These are phyloP conservation scores for Raffaelea arxii DNA, from an alignment of 2,329 filamentous ascomycete genomes.

Conservation along the genomic window DNA sequence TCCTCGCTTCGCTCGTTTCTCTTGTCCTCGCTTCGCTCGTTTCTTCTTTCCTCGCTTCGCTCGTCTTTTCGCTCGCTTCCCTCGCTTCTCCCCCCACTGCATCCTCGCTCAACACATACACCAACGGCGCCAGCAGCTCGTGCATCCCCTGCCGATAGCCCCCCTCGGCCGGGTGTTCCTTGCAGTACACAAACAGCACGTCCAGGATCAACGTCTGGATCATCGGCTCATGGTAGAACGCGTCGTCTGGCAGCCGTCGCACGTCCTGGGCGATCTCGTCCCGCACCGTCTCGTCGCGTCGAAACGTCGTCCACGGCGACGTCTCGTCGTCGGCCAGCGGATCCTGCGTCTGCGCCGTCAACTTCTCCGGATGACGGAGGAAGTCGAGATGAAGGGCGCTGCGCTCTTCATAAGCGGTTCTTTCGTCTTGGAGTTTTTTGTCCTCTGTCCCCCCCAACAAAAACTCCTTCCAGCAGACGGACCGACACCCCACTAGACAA, in stretches of 20 bases:
- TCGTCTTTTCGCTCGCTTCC: too few relatives aligned
- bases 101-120: constrained; percentile 77
- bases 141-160: constrained; percentile 99
- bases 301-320: constrained; percentile 86
- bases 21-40: constrained; percentile 61
- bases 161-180: constrained; percentile 74
- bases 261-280: constrained; percentile 93
- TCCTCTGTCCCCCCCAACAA: background rate
- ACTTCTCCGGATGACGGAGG: constrained; percentile 74
- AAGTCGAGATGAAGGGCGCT: constrained; percentile 69
- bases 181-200: constrained; percentile 89
- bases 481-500: constrained; percentile 66
- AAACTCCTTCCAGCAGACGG: constrained; percentile 77
- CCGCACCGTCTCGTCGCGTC: constrained; percentile 73
- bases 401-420: constrained; percentile 63
- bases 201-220: constrained; percentile 79
- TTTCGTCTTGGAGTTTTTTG: constrained; percentile 57
- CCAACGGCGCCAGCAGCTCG: constrained; percentile 80
- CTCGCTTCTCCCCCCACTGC: constrained; percentile 42
- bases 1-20: too few relatives aligned
- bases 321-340: constrained; percentile 77
- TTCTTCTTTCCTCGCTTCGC: constrained; percentile 47
- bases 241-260: constrained; percentile 82
- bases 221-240: constrained; percentile 71
- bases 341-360: constrained; percentile 61